Base-by-base conservation (phyloP, 169 alveolate genomes). In the Eimeria mitis region DNA sequence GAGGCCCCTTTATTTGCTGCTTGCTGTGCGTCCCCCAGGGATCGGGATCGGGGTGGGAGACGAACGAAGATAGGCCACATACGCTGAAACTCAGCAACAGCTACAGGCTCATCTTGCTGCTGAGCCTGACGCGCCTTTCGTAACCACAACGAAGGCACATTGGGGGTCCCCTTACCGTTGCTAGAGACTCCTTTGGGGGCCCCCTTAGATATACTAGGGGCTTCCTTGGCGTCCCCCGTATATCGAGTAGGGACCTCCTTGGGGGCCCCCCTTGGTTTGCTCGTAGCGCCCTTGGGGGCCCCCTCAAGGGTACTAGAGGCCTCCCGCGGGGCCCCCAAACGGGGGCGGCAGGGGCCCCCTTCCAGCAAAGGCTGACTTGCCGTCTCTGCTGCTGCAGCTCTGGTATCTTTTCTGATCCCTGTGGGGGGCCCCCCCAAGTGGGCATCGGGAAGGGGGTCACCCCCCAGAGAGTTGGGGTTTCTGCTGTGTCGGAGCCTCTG, bases 51-150 rank as follows among this genome's bases (percentile, higher is more conserved):
- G 83, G 83, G 49, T 3, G 83, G 88, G 42, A 78, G 68, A 14
- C 88, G 88, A 42, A 78, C 88, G 31, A 78, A 78, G 44, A 78
- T 21, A 23, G 88, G 88, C 88, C 88, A 78, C 88, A 78, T 78
- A 42, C 88, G 88, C 25, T 78, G 88, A 44, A 78, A 78, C 54
- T 78, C 88, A 28, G 68, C 88, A 37, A 78, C 88, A 40, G 88
- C 88, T 11, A 78, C 88, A 28, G 88, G 88, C 44, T 44, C 63
- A 1, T 78, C 63, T 14, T 47, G 65, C 59, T 42, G 42, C 54
- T 78, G 68, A 37, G 88, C 88, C 31, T 47, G 42, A 7, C 31
- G 63, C 2, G 88, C 88, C 65, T 34, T 42, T 34, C 37, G 14
- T 5, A 42, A 44, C 88, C 88, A 78, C 63, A 47, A 42, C 1